A percentile compares a stretch with the other conserved stretches of the same genome.
These are phyloP conservation scores for Casuarina equisetifolia DNA, from an alignment of 306 rosid species.

Conservation along the genomic window DNA sequence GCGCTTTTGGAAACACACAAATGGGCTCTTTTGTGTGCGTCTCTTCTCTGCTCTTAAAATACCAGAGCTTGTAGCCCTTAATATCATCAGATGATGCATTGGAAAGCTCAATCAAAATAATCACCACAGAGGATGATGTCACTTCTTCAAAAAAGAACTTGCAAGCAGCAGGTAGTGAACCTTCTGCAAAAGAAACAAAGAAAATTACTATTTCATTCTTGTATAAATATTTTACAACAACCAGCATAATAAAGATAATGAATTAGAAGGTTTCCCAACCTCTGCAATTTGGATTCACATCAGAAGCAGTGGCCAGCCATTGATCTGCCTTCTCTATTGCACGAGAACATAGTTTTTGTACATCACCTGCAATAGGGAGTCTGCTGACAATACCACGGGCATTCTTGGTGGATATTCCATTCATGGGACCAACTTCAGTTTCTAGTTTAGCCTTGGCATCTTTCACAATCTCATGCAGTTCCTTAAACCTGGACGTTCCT, in stretches of 20 bases:
- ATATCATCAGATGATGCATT: constrained; percentile 53
- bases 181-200: constrained; percentile 56
- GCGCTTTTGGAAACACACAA: constrained; percentile 78
- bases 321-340: constrained; percentile 84
- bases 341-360: constrained; percentile 84
- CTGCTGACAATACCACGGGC: constrained; percentile 97
- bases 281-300: constrained; percentile 59
- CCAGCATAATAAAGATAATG: constrained; percentile 19
- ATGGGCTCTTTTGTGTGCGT: constrained; percentile 68
- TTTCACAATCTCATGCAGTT: constrained; percentile 73
- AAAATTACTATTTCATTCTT: constrained; percentile 26
- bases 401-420: constrained; percentile 93
- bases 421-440: constrained; percentile 84
- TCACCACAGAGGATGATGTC: constrained; percentile 72
- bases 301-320: constrained; percentile 67
- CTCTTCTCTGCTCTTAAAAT: constrained; percentile 73
- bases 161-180: constrained; percentile 99
- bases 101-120: constrained; percentile 73
- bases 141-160: constrained; percentile 93
- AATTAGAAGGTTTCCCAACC: constrained; percentile 48
- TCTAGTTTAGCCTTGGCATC: constrained; percentile 88
- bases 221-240: constrained; percentile 6
- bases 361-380: constrained; percentile 84
- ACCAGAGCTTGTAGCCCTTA: constrained; percentile 97
- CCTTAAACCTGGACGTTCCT: constrained; percentile 80